Evolutionary conservation across 2,329 filamentous ascomycete species (phyloP).

Genomic region (Elsinoe necatrix): DNA sequence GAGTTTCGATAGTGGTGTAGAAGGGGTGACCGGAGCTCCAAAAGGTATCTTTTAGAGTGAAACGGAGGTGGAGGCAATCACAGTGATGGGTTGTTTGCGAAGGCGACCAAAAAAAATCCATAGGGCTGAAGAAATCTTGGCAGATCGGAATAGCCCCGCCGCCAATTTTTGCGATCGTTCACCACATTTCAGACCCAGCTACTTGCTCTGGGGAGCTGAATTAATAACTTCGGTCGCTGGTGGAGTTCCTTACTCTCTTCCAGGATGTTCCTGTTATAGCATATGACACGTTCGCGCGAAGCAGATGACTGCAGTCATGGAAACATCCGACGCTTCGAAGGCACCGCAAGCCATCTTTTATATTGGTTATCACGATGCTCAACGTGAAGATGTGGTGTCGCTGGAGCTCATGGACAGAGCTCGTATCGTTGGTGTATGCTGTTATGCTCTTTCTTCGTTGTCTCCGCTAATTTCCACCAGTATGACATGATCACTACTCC

Average conservation of each 20-base stretch:
- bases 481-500: constrained; percentile 72
- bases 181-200: not conserved
- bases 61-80: not conserved
- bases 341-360: constrained; percentile 44
- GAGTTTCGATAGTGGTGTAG: no score
- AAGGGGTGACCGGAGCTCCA: no score
- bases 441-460: no score
- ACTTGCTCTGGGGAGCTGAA: no score
- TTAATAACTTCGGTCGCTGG: no score
- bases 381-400: constrained; percentile 51
- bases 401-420: constrained; percentile 58
- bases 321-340: not conserved
- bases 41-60: not conserved
- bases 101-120: constrained; percentile 9
- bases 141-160: not conserved
- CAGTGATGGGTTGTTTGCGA: not conserved
- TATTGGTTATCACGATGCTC: constrained; percentile 66
- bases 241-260: no score
- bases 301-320: no score
- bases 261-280: no score
- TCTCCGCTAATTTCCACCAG: constrained; percentile 36
- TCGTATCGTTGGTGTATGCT: constrained; percentile 49
- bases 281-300: no score
- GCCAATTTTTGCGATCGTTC: not conserved
- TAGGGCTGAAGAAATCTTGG: constrained; percentile 11